phyloP scores from a whole-genome alignment of 371 early-diverging fungal species.

The Actinomortierella wolfii region DNA sequence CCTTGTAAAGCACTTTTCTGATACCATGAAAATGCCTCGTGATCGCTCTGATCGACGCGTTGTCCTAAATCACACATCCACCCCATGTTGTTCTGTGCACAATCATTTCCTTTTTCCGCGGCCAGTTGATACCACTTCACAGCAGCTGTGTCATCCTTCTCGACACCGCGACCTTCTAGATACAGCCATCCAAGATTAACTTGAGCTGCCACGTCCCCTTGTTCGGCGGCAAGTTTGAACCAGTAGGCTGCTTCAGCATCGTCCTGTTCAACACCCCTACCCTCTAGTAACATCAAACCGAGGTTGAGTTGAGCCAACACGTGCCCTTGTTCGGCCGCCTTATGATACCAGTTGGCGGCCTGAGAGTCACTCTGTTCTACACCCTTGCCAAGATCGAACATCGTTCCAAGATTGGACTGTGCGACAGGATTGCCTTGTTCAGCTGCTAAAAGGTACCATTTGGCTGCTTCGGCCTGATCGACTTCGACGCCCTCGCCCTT shows the following conservation, averaged over 20 bases:
- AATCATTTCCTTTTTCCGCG: conserved; percentile 67
- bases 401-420: conserved; percentile 87
- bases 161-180: conserved; percentile 81
- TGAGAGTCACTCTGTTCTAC: conserved; percentile 54
- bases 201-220: conserved; percentile 51
- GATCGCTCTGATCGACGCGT: conserved; percentile 81
- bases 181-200: conserved; percentile 78
- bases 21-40: conserved; percentile 76
- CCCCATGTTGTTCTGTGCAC: conserved; percentile 86
- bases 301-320: conserved; percentile 52
- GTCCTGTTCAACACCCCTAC: conserved; percentile 68
- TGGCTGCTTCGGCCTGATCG: conserved; percentile 47
- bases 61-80: conserved; percentile 56
- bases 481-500: no score
- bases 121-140: conserved; percentile 74
- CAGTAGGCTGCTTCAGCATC: conserved; percentile 72
- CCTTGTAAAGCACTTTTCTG: conserved; percentile 64
- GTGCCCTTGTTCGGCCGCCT: conserved; percentile 50
- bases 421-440: conserved; percentile 82
- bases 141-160: conserved; percentile 62
- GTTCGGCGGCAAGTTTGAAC: conserved; percentile 78
- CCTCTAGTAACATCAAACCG: conserved; percentile 80
- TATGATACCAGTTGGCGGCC: conserved; percentile 60
- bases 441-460: conserved; percentile 77
- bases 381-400: conserved; percentile 80